phyloP scores from a whole-genome alignment of 2,329 filamentous ascomycete species.

The Thelonectria discophora region DNA sequence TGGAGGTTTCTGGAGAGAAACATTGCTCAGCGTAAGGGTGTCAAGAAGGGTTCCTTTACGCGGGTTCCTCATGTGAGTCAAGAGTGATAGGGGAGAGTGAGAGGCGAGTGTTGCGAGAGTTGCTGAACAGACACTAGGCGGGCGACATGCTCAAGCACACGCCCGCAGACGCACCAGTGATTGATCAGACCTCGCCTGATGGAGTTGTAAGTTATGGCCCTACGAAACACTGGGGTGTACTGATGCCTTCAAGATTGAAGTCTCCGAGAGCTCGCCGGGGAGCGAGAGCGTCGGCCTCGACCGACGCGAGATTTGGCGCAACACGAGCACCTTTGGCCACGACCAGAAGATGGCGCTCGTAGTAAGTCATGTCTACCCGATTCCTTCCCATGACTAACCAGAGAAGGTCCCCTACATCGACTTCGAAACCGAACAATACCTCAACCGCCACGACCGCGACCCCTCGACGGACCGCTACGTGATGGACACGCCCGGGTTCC shows the following conservation, averaged over 20 bases:
- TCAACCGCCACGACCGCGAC: neutral
- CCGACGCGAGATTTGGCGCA: neutral
- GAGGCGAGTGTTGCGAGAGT: neutral
- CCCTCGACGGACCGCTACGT: neutral
- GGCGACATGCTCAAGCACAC: neutral
- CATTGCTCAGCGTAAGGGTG: slow-evolving; percentile 5
- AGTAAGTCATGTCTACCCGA: neutral
- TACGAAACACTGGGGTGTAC: no score
- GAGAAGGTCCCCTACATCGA: slow-evolving; percentile 9
- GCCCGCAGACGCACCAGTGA: neutral
- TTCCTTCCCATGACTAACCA: neutral
- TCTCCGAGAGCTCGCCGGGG: neutral
- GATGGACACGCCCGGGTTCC: neutral
- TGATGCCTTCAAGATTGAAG: neutral
- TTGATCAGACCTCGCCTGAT: neutral
- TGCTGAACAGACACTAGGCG: neutral
- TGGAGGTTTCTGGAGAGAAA: slow-evolving; percentile 10
- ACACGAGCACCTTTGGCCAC: neutral
- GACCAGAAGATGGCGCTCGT: slow-evolving; percentile 3
- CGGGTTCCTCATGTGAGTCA: slow-evolving; percentile 5
- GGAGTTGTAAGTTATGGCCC: neutral
- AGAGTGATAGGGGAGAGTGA: no score
- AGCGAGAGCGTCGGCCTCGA: neutral
- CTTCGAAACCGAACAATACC: slow-evolving; percentile 14
- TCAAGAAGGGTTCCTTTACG: neutral